Base-by-base conservation (phyloP, 495 filamentous ascomycete species). In the Chaetomium fimeti region DNA sequence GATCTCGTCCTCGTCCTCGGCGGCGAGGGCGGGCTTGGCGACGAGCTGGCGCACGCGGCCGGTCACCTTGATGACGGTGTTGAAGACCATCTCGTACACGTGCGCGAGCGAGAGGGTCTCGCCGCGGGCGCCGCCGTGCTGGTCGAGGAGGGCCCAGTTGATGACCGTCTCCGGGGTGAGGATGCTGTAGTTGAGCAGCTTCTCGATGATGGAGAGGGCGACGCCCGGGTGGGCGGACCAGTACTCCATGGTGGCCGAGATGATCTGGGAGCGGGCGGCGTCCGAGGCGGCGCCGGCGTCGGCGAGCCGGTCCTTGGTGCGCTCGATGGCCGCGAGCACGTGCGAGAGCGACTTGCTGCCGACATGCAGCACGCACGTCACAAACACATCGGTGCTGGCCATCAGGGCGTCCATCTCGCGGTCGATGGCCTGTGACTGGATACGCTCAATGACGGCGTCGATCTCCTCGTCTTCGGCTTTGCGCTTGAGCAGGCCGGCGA, bases 141-240 rank as follows among this genome's bases (percentile, higher is more conserved):
- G 78, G 63, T 88, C 83, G 32, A 83, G 77, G 4, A 98, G 76
- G 1, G 89, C 91, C 95, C 95, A 99, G 71, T 93, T 85, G 63
- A 97, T 82, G 48, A 99, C 92, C 32, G 85, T 85, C 40, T 84
- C 75, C 0, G 94, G 94, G 12, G 85, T 89, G 9, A 99, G 82
- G 65, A 99, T 95, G 42, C 89, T 92, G 79, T 98, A 99, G 74
- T 99, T 99, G 29, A 99, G 88, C 5, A 99, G 82, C 78, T 97
- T 98, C 80, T 99, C 94, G 61, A 98, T 83, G 69, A 99, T 93
- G 69, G 89, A 90, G 70, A 97, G 88, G 36, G 92, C 95, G 48
- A 96, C 87, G 38, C 94, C 94, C 0, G 94, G 91, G 67, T 98
- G 94, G 60, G 93, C 88, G 45, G 83, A 82, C 94, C 94, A 99